These are phyloP conservation scores for Neofusicoccum cordaticola DNA, from an alignment of 2,329 filamentous ascomycete genomes.

Conservation along the genomic window DNA sequence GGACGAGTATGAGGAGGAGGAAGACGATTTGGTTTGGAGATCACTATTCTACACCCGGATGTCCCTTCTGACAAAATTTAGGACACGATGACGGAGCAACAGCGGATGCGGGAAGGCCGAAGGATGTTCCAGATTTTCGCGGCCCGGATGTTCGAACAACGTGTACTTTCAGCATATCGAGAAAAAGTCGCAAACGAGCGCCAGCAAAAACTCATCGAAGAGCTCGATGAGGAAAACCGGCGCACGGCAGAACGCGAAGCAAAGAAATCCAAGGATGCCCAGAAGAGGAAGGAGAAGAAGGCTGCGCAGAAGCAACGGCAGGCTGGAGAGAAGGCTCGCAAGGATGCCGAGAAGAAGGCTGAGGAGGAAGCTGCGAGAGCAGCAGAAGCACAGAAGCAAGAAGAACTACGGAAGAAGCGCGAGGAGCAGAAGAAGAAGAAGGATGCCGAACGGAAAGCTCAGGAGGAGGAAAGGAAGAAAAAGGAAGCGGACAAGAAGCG, in stretches of 20 bases:
- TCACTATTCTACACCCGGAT: constrained; percentile 25
- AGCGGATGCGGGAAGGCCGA: constrained; percentile 97
- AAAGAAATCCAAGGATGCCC: constrained; percentile 90
- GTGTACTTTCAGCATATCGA: constrained; percentile 93
- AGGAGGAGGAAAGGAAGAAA: constrained; percentile 79
- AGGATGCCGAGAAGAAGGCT: constrained; percentile 83
- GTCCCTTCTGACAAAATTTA: constrained; percentile 46
- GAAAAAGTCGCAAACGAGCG: constrained; percentile 95
- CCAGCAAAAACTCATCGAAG: constrained; percentile 84
- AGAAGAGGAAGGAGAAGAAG: constrained; percentile 93
- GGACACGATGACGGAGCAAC: constrained; percentile 96
- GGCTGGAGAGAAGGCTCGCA: constrained; percentile 86
- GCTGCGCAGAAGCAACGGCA: constrained; percentile 81
- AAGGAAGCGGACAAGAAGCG: constrained; percentile 84
- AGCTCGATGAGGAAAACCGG: constrained; percentile 80
- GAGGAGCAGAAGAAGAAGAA: constrained; percentile 91
- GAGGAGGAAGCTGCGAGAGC: constrained; percentile 76
- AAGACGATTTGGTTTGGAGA: constrained; percentile 58
- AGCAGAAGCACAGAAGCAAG: constrained; percentile 72
- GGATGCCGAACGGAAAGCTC: constrained; percentile 84
- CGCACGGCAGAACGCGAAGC: constrained; percentile 77
- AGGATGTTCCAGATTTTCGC: constrained; percentile 99
- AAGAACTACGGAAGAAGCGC: constrained; percentile 76
- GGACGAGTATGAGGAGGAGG: constrained; percentile 60
- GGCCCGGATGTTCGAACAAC: constrained; percentile 97